A percentile compares a stretch with the other conserved stretches of the same genome.
phyloP scores from a whole-genome alignment of 2,329 filamentous ascomycete species.

The Alternaria sp. region DNA sequence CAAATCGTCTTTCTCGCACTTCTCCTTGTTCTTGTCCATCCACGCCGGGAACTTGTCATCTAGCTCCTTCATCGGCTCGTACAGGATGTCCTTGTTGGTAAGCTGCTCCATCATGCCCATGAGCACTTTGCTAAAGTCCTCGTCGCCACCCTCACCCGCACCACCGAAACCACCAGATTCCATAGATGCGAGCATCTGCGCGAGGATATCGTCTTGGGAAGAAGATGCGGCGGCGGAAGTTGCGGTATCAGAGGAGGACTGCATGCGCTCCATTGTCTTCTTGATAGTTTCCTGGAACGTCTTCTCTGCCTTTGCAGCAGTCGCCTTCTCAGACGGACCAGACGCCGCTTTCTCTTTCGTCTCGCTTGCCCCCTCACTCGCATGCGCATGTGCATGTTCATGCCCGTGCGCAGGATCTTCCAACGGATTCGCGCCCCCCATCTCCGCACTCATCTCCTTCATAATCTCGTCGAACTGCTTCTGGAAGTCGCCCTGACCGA shows the following conservation, averaged over 20 bases:
- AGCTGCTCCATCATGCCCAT: constrained; percentile 99
- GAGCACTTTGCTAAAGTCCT: constrained; percentile 92
- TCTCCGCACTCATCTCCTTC: constrained; percentile 65
- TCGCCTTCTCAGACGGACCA: constrained; percentile 11
- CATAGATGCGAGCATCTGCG: constrained; percentile 92
- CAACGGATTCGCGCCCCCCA: constrained; percentile 30
- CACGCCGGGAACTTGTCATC: constrained; percentile 90
- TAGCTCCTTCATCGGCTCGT: constrained; percentile 98
- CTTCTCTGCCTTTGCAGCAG: constrained; percentile 60
- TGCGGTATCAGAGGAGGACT: constrained; percentile 83
- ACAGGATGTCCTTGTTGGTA: constrained; percentile 96
- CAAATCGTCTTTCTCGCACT: constrained; percentile 71
- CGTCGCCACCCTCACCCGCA: constrained; percentile 66
- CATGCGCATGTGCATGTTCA: constrained; percentile 36
- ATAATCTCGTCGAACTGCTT: constrained; percentile 80
- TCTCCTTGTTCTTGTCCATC: constrained; percentile 78
- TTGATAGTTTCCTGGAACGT: constrained; percentile 92
- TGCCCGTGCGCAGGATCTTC: constrained; percentile 19
- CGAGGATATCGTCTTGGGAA: constrained; percentile 75
- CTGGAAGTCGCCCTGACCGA: constrained; percentile 77
- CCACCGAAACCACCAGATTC: constrained; percentile 64
- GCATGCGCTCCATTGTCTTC: constrained; percentile 95
- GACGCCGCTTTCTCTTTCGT: constrained; percentile 11
- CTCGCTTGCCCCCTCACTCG: constrained; percentile 9
- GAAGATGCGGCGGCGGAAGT: constrained; percentile 73